Evolutionary conservation across 2,329 filamentous ascomycete genomes (phyloP).

Genomic region (Pseudogymnoascus sp.): DNA sequence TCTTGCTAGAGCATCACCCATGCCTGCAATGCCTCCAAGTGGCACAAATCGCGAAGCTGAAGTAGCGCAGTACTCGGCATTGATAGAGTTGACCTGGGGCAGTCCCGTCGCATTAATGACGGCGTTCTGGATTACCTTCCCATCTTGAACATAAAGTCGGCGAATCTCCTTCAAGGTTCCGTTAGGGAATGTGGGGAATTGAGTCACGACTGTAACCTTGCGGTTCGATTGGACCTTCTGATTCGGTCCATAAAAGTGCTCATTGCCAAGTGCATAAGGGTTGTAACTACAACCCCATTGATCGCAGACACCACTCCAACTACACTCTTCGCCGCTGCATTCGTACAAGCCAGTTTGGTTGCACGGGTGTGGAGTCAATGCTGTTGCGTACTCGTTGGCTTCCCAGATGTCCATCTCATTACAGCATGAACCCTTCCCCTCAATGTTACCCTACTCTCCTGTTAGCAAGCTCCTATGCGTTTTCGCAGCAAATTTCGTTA

Average conservation of each 20-base stretch:
- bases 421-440: slow-evolving; percentile 42
- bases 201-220: slow-evolving; percentile 42
- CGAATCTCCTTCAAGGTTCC: slow-evolving; percentile 38
- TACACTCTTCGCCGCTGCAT: slow-evolving; percentile 38
- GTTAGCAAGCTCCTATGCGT: background rate
- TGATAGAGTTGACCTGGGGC: slow-evolving; percentile 31
- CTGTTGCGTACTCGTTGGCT: slow-evolving; percentile 40
- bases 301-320: slow-evolving; percentile 35
- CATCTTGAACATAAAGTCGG: slow-evolving; percentile 42
- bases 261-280: slow-evolving; percentile 30
- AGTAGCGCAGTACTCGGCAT: slow-evolving; percentile 31
- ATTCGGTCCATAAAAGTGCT: slow-evolving; percentile 17
- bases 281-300: slow-evolving; percentile 39
- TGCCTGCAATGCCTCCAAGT: slow-evolving; percentile 37
- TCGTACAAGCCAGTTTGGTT: slow-evolving; percentile 36
- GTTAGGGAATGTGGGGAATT: slow-evolving; percentile 36
- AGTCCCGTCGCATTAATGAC: slow-evolving; percentile 26
- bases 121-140: slow-evolving; percentile 40
- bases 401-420: slow-evolving; percentile 52
- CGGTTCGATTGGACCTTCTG: slow-evolving; percentile 33
- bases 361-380: slow-evolving; percentile 44
- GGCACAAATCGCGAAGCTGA: slow-evolving; percentile 28
- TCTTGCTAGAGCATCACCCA: slow-evolving; percentile 40
- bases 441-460: slow-evolving; percentile 30
- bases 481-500: background rate